phyloP scores from a whole-genome alignment of 192 early-diverging fungal species.

The Coemansia sp. region DNA sequence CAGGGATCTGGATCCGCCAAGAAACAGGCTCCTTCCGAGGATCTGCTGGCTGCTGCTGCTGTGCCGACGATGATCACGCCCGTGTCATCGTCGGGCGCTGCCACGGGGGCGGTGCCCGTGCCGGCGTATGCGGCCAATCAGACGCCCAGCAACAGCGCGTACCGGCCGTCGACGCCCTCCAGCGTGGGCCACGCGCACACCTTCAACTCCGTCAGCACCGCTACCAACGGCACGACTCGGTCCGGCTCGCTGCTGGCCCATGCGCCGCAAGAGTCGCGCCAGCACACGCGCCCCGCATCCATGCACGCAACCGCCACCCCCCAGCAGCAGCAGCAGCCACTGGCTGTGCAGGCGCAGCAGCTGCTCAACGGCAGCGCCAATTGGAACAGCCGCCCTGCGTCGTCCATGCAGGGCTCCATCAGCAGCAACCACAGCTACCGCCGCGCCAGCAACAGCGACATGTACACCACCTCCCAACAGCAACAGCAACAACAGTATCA shows the following conservation, averaged over 20 bases:
- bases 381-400: conserved; percentile 37
- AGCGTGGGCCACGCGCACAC: conserved; percentile 17
- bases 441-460: conserved; percentile 47
- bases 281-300: conserved; percentile 26
- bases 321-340: conserved; percentile 6
- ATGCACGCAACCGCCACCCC: conserved; percentile 18
- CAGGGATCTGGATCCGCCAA: too few relatives aligned
- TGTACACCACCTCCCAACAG: conserved; percentile 35
- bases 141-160: background rate
- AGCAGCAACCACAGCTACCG: conserved; percentile 24
- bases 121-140: background rate
- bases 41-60: background rate
- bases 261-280: conserved; percentile 11
- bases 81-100: background rate
- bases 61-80: background rate
- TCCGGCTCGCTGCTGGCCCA: conserved; percentile 23
- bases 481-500: conserved; percentile 14
- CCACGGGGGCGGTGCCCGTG: background rate
- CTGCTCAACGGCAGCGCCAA: conserved; percentile 11
- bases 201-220: conserved; percentile 18
- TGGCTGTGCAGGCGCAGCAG: conserved; percentile 13
- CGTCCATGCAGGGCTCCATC: conserved; percentile 41
- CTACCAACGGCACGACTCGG: conserved; percentile 18
- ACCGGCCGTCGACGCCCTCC: conserved; percentile 4
- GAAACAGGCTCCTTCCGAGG: too few relatives aligned